Percentiles rank a stretch among this genome's conserved stretches.
Conservation (phyloP, 352 stramenopile genomes). For the Phytophthora niederhauseri region DNA sequence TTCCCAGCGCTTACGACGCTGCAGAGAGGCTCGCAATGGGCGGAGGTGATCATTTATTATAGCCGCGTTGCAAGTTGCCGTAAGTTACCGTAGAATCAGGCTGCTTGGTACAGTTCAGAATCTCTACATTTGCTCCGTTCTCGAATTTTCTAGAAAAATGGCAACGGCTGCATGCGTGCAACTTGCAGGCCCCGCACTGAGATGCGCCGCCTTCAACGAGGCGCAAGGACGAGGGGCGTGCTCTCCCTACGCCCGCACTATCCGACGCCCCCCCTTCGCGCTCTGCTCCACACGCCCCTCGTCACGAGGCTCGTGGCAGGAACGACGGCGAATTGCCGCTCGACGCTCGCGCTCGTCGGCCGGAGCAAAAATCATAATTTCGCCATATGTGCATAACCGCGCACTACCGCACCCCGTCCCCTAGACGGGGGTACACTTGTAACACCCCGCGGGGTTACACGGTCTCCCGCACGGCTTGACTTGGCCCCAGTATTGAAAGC, state of each 20-base stretch:
- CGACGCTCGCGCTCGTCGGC: background rate
- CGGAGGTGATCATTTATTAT: background rate
- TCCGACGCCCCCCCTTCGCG: background rate
- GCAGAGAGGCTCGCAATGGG: background rate
- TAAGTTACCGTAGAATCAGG: background rate
- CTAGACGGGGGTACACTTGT: background rate
- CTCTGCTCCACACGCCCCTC: slow-evolving; percentile 1
- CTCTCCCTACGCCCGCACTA: slow-evolving; percentile 3
- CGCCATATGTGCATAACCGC: slow-evolving; percentile 12
- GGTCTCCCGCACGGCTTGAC: background rate
- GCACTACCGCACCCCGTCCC: background rate
- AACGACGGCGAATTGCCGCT: slow-evolving; percentile 4
- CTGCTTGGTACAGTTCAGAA: background rate
- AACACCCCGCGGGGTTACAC: background rate
- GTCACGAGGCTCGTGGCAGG: slow-evolving; percentile 12
- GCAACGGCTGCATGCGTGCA: background rate
- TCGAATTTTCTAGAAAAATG: slow-evolving; percentile 26
- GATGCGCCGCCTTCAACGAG: slow-evolving; percentile 1
- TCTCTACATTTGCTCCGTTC: background rate
- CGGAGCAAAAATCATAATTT: slow-evolving; percentile 3
- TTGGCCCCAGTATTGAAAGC: slow-evolving; percentile 28
- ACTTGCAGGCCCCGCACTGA: background rate
- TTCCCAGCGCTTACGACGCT: background rate
- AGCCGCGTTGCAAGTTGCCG: background rate
- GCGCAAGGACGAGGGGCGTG: slow-evolving; percentile 6